Conservation (phyloP, 2,329 filamentous ascomycete species). For the Periconia digitata region DNA sequence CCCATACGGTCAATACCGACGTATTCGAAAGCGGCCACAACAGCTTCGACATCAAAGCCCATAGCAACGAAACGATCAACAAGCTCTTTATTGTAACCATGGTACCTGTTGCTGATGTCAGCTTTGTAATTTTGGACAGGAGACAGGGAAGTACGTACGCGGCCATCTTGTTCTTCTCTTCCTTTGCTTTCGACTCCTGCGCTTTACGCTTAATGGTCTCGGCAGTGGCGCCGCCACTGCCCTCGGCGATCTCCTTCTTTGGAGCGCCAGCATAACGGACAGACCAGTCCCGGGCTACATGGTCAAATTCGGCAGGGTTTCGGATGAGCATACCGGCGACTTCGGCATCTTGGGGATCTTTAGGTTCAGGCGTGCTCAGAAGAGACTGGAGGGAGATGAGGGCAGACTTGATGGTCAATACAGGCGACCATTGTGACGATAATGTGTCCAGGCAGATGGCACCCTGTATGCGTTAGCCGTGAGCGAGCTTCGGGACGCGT, state of each 20-base stretch:
- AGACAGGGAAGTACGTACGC: slow-evolving; percentile 47
- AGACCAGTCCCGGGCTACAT: slow-evolving; percentile 88
- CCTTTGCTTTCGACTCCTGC: slow-evolving; percentile 58
- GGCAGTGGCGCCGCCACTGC: slow-evolving; percentile 55
- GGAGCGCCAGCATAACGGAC: slow-evolving; percentile 80
- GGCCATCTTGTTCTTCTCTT: slow-evolving; percentile 59
- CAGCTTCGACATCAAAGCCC: slow-evolving; percentile 87
- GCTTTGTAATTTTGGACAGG: slow-evolving; percentile 7
- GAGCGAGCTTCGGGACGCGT: background rate
- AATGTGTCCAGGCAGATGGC: slow-evolving; percentile 97
- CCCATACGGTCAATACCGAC: slow-evolving; percentile 78
- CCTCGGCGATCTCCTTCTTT: slow-evolving; percentile 54
- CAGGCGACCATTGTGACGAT: slow-evolving; percentile 87
- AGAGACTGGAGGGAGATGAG: slow-evolving; percentile 91
- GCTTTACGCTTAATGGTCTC: slow-evolving; percentile 58
- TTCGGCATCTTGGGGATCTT: slow-evolving; percentile 94
- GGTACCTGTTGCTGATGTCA: slow-evolving; percentile 62
- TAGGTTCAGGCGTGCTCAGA: slow-evolving; percentile 89
- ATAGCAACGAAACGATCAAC: slow-evolving; percentile 84
- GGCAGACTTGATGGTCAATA: slow-evolving; percentile 93
- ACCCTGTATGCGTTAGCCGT: slow-evolving; percentile 61
- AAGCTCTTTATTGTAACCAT: slow-evolving; percentile 82
- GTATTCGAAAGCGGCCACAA: slow-evolving; percentile 80
- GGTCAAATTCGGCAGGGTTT: slow-evolving; percentile 75
- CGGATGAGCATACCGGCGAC: slow-evolving; percentile 88